Base-by-base conservation (phyloP, 257 asterid genomes). In the Paulownia fortunei region DNA sequence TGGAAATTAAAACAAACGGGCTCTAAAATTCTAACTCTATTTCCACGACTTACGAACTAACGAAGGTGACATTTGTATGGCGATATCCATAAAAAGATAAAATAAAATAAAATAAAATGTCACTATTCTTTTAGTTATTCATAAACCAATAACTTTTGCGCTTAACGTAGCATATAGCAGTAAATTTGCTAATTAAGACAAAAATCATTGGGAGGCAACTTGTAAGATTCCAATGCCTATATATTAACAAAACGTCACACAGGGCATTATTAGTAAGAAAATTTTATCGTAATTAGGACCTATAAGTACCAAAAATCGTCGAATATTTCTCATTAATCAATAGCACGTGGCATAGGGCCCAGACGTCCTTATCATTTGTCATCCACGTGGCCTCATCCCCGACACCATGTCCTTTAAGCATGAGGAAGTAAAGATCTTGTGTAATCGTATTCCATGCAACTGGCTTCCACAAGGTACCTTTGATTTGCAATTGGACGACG, bases 321-420 rank as follows among this genome's bases (percentile, higher is more conserved):
- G 71, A 74, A 74, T 47, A 74, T 74, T 61, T 62, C 21, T n/a
- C 13, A 59, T 63, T 12, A 36, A 34, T 19, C 66, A 75, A 49
- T 32, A 46, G 73, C 80, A 75, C 54, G 80, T 75, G 73, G 73
- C 80, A 16, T 24, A 75, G 71, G 80, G 54, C 73, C 66, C 73
- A 63, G 26, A 24, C 21, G 24, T 47, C 42, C 13, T 62, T 52
- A 1, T 61, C 30, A 63, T 24, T 42, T 64, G 6, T 27, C 7
- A 47, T 63, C 79, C 80, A 75, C 73, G 80, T 75, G 80, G 80
- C 80, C n/a, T 49, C 73, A 63, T 75, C 80, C 80, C 26, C 26
- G 64, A 23, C 61, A 21, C 68, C 36, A 65, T 27, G 76, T 55
- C 42, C 44, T 24, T 41, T n/a, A 30, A 73, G 69, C 46, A 27